Evolutionary conservation across 805 yeast species (phyloP).

Genomic region (Danielozyma ontarioensis): DNA sequence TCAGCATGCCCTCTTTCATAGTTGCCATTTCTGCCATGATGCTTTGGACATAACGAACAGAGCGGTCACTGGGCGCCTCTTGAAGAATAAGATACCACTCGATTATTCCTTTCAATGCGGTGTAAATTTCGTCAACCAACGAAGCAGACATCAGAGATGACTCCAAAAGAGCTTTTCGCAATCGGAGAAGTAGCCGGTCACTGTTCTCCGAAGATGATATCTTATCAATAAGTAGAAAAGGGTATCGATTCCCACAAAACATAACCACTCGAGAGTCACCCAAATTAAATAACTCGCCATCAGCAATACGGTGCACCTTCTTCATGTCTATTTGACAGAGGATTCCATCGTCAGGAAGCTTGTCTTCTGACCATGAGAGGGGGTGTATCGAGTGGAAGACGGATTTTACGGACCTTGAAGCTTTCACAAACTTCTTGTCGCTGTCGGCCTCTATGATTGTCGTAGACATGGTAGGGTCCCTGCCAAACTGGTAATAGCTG

Average conservation of each 20-base stretch:
- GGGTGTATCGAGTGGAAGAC: no score
- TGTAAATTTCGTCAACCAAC: conserved; percentile 9
- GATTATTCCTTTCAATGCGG: conserved; percentile 16
- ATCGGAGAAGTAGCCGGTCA: conserved; percentile 12
- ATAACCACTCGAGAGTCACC: conserved; percentile 5
- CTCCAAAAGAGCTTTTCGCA: conserved; percentile 6
- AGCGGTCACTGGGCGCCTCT: conserved; percentile 11
- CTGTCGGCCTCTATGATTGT: conserved; percentile 33
- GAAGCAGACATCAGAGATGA: not conserved
- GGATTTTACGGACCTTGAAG: conserved; percentile 1
- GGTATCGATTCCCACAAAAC: conserved; percentile 16
- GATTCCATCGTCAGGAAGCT: not conserved
- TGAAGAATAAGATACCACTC: conserved; percentile 31
- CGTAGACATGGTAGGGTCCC: conserved; percentile 25
- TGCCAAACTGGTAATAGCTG: no score
- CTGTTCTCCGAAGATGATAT: conserved; percentile 11
- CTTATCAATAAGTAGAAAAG: conserved; percentile 20
- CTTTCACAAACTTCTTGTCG: conserved; percentile 9
- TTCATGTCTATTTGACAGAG: not conserved
- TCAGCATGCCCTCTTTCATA: no score
- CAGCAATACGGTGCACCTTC: conserved; percentile 4
- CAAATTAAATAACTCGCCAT: conserved; percentile 7
- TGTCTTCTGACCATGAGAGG: not conserved
- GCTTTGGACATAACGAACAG: not conserved
- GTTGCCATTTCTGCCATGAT: no score